These are phyloP conservation scores for Anthostomella pinea DNA, from an alignment of 2,329 filamentous ascomycete genomes.

Conservation along the genomic window DNA sequence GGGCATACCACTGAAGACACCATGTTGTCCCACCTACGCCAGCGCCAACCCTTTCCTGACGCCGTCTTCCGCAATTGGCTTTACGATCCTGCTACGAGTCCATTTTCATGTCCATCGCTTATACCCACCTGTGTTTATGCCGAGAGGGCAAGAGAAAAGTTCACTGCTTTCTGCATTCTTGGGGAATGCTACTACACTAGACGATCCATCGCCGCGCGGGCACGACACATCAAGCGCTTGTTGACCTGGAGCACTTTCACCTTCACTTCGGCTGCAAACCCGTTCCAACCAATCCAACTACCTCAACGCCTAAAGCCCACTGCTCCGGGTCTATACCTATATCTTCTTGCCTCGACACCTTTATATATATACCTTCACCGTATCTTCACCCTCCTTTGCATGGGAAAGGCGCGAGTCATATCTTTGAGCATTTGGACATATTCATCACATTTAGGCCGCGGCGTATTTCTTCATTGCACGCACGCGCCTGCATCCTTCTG, in stretches of 20 bases:
- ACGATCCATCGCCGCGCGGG: conserved; percentile 11
- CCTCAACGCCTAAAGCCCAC: too few relatives aligned
- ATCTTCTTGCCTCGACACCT: too few relatives aligned
- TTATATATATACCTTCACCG: conserved; percentile 12
- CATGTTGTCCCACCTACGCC: too few relatives aligned
- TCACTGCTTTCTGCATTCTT: conserved; percentile 12
- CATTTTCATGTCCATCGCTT: conserved; percentile 23
- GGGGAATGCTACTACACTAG: conserved; percentile 13
- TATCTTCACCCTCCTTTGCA: conserved; percentile 22
- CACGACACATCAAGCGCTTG: conserved; percentile 8
- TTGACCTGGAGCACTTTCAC: conserved; percentile 6
- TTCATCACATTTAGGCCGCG: conserved; percentile 11
- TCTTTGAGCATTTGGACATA: conserved; percentile 5
- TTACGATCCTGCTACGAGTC: conserved; percentile 23
- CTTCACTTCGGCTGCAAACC: conserved; percentile 9
- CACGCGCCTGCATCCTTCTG: too few relatives aligned
- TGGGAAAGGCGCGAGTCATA: conserved; percentile 24
- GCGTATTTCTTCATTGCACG: conserved; percentile 3
- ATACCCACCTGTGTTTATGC: conserved; percentile 19
- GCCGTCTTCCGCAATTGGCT: conserved; percentile 5
- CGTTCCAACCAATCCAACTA: too few relatives aligned
- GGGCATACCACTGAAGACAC: conserved; percentile 12
- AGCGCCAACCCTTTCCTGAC: conserved; percentile 2
- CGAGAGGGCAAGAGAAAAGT: conserved; percentile 1
- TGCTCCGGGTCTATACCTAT: too few relatives aligned